Evolutionary conservation across 148 eudicot species (phyloP).

Genomic region (Oxyria digyna): DNA sequence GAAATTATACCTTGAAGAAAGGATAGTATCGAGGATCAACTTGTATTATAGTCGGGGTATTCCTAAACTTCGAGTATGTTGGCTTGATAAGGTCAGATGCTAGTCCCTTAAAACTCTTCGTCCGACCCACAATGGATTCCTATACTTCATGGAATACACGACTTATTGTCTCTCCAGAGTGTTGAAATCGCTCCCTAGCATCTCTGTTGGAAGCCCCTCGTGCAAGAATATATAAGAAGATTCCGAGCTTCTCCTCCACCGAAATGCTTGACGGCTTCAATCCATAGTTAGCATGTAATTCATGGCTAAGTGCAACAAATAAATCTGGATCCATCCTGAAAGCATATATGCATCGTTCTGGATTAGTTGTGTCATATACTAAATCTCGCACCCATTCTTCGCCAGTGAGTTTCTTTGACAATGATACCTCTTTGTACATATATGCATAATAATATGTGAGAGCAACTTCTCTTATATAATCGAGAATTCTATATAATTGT

Average conservation of each 20-base stretch:
- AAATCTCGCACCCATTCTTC: background rate
- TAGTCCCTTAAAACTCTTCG: background rate
- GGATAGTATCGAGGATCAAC: background rate
- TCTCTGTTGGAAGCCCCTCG: conserved; percentile 1
- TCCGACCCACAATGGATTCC: background rate
- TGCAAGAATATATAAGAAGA: background rate
- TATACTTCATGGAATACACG: background rate
- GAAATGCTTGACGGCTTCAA: background rate
- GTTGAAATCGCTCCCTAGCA: background rate
- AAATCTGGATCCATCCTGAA: background rate
- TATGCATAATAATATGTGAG: background rate
- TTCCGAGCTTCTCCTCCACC: background rate
- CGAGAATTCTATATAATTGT: background rate
- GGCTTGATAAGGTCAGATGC: background rate
- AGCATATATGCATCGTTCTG: background rate
- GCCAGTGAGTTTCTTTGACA: background rate
- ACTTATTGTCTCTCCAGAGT: no score
- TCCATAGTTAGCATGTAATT: background rate
- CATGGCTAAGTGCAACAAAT: background rate
- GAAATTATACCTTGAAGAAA: background rate
- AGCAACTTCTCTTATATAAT: background rate
- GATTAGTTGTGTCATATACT: background rate
- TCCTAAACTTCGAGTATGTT: background rate
- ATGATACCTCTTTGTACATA: background rate
- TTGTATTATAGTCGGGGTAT: background rate